These are phyloP conservation scores for Hanseniaspora pseudoguilliermondii DNA, from an alignment of 805 yeast genomes.

Conservation along the genomic window DNA sequence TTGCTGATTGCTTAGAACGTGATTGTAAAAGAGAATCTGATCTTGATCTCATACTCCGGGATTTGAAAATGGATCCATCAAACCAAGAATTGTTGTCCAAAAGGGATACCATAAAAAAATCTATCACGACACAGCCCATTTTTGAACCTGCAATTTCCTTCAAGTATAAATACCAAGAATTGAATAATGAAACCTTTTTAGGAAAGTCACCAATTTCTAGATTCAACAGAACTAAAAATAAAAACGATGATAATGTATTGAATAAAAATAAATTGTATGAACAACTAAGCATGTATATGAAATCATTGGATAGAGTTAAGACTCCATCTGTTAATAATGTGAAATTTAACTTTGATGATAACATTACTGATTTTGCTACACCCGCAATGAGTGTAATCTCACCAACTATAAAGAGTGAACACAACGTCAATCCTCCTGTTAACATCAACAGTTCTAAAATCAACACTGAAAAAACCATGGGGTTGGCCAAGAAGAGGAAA, in stretches of 20 bases:
- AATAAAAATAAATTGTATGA: slow-evolving; percentile 33
- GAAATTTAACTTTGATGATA: neutral
- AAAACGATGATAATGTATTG: neutral
- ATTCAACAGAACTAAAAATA: neutral
- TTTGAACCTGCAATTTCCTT: slow-evolving; percentile 74
- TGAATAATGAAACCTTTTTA: neutral
- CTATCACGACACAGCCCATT: slow-evolving; percentile 58
- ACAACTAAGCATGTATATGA: slow-evolving; percentile 38
- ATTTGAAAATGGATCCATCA: neutral
- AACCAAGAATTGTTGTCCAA: neutral
- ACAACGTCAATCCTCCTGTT: neutral
- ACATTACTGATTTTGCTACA: neutral
- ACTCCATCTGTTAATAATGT: neutral
- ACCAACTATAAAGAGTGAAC: neutral
- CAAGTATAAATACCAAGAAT: slow-evolving; percentile 38
- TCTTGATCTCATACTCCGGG: slow-evolving; percentile 27
- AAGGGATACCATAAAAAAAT: slow-evolving; percentile 12
- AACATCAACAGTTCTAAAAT: neutral
- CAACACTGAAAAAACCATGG: neutral
- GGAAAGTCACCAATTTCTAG: neutral
- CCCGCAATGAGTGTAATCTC: neutral
- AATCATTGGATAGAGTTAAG: slow-evolving; percentile 20
- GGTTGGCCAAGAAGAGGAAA: neutral
- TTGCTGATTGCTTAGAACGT: slow-evolving; percentile 86
- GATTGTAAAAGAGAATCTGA: slow-evolving; percentile 68